Base-by-base conservation (phyloP, 2,329 filamentous ascomycete species). In the Aspergillus candidus region DNA sequence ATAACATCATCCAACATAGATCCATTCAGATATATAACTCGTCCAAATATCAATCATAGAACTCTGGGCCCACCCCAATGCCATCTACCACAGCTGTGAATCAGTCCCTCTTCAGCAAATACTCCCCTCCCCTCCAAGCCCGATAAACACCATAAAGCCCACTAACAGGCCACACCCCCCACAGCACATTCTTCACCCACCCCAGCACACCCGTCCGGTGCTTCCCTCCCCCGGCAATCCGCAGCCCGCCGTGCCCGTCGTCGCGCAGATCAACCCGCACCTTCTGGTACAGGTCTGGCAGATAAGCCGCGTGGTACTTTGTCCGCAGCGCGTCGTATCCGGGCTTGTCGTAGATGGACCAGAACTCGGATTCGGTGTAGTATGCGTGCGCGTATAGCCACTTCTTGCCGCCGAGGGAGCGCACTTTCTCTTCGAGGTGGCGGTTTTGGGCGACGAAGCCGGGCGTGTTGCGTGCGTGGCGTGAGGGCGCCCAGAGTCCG, bases 321-420 rank as follows among this genome's bases (percentile, higher is more conserved):
- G 52, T 50, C 6, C 70, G 55, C 51, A 72, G 41, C 6, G 39
- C 51, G 32, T 68, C 65, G 34, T 72, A 71, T 53, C 54, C 54
- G 2, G 56, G 47, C 33, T 59, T 60, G 41, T 72, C 62, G 47
- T 70, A 71, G 37, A 68, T 65, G 5, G 51, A 41, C 69, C 69
- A 72, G 50, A 72, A 72, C 44, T 72, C 69, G 4, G 67, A 58
- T 47, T 85, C 77, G n/a, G 77, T 75, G 63, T 93, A 93, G 69
- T 89, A 94, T 0, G 86, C 84, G 58, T 91, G 85, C 3, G 88
- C 87, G 65, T 94, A 94, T 11, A 94, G 72, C 84, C 87, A 93
- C 70, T 94, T 94, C 71, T 85, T 79, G 2, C 88, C 88, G 37
- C 82, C 82, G 1, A 93, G 75, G 51, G 80, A 74, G 38, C 72